Evolutionary conservation across 106 monocot genomes (phyloP), one percentile per base, ranked within the genome.

Genomic region (Alisma plantagoaquatica): DNA sequence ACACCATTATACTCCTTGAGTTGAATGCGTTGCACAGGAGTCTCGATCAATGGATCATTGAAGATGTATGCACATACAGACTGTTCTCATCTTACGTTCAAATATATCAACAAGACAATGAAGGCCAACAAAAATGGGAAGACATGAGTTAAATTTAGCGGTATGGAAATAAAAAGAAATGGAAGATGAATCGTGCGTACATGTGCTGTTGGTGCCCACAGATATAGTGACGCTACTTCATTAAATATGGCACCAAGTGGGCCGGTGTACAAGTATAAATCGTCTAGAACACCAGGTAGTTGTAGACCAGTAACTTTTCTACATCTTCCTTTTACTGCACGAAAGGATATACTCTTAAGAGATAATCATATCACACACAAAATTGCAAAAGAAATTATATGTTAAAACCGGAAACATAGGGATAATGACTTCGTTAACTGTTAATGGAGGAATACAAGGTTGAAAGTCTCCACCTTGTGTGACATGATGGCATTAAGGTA

Each of bases 131-230:
- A 19, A n/a, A 38, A 14, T 38, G 35, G 6, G 35, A 38, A 38
- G n/a, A 38, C 35, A 38, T 38, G 35, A 14, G 14, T 38, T n/a
- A n/a, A n/a, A 38, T 7, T 38, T 7, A 14, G 14, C 35, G 14
- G 35, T 38, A 14, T 7, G 35, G 6, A 38, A 38, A 38, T 14
- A 14, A 38, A 38, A 56, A 35, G 21, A 33, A 6, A 53, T 19
- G 2, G 24, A 47, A 41, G 27, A 63, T 41, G 33, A 49, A n/a
- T 16, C 1, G n/a, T n/a, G n/a, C 53, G 56, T 72, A 91, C 91
- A 54, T 81, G 91, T 70, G 84, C 85, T 41, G 91, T 85, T 61
- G 91, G 91, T 57, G 91, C 84, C 91, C 91, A 91, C 28, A 91
- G 75, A 74, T 78, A 46, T 67, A 91, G 72, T 54, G 56, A 51